Percentiles rank a stretch among this genome's conserved stretches.
Evolutionary conservation across 768 basidiomycete genomes (phyloP).

Genomic region (Tricholoma flavovirens): DNA sequence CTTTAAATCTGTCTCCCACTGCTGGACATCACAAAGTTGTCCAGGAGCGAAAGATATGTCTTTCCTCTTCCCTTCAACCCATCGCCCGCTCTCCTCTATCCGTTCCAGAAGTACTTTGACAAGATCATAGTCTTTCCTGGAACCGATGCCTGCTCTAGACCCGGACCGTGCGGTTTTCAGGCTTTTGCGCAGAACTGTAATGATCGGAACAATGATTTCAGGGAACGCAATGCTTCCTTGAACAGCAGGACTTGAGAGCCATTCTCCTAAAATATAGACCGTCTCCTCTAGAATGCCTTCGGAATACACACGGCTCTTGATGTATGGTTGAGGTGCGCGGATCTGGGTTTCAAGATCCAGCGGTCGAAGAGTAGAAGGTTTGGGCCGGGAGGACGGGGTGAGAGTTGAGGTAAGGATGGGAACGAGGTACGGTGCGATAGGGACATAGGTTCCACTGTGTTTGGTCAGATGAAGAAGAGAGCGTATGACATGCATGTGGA

Average conservation of each 20-base stretch:
- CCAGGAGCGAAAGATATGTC: conserved; percentile 73
- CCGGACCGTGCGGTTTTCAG: conserved; percentile 56
- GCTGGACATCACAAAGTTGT: conserved; percentile 58
- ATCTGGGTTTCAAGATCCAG: conserved; percentile 86
- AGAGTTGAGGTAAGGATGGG: conserved; percentile 80
- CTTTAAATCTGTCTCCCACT: conserved; percentile 63
- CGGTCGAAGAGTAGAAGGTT: conserved; percentile 80
- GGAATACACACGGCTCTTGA: conserved; percentile 79
- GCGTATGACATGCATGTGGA: conserved; percentile 88
- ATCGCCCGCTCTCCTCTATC: conserved; percentile 76
- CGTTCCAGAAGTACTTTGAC: conserved; percentile 82
- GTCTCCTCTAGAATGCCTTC: conserved; percentile 84
- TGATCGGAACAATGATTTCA: conserved; percentile 78
- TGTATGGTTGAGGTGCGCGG: conserved; percentile 82
- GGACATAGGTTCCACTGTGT: conserved; percentile 82
- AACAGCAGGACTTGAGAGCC: conserved; percentile 64
- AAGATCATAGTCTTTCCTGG: conserved; percentile 51
- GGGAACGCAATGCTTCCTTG: conserved; percentile 91
- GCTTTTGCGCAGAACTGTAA: conserved; percentile 63
- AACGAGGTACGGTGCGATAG: conserved; percentile 80
- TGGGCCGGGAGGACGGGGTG: conserved; percentile 61
- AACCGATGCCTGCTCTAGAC: conserved; percentile 20
- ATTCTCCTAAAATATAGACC: conserved; percentile 72
- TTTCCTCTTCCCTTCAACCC: conserved; percentile 69
- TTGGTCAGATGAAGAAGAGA: conserved; percentile 82